phyloP scores from a whole-genome alignment of 2,329 filamentous ascomycete genomes.

The Leptographium flavum region DNA sequence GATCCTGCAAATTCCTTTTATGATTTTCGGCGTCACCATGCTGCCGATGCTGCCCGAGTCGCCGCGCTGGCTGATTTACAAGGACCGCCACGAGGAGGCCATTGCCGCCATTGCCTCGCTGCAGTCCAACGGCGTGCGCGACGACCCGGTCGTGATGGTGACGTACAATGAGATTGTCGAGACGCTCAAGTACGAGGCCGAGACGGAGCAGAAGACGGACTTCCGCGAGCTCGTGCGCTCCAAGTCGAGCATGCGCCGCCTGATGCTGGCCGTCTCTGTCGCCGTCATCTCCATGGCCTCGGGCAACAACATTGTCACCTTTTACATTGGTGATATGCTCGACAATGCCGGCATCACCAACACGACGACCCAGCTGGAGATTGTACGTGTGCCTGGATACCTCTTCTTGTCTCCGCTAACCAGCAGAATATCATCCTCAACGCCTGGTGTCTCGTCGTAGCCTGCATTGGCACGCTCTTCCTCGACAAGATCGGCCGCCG shows the following conservation, averaged over 20 bases:
- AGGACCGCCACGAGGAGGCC: slow-evolving; percentile 14
- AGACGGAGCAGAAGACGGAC: neutral
- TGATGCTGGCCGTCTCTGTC: slow-evolving; percentile 1
- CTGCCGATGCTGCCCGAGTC: slow-evolving; percentile 7
- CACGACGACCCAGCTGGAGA: slow-evolving; percentile 2
- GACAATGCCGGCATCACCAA: slow-evolving; percentile 4
- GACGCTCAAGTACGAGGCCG: slow-evolving; percentile 2
- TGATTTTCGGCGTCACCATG: neutral
- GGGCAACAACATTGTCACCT: slow-evolving; percentile 10
- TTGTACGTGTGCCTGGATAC: neutral
- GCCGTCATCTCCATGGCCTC: slow-evolving; percentile 1
- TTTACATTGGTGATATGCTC: slow-evolving; percentile 3
- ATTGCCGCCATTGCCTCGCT: slow-evolving; percentile 22
- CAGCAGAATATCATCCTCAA: slow-evolving; percentile 4
- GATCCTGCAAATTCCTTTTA: slow-evolving; percentile 31
- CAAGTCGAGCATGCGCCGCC: neutral
- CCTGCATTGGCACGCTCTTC: slow-evolving; percentile 11
- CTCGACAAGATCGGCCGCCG: slow-evolving; percentile 14
- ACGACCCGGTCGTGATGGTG: slow-evolving; percentile 1
- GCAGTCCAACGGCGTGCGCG: slow-evolving; percentile 15
- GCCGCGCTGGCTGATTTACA: slow-evolving; percentile 7
- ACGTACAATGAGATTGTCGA: slow-evolving; percentile 6
- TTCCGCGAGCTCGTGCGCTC: neutral
- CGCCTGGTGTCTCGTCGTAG: slow-evolving; percentile 6
- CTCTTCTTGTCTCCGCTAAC: neutral